Evolutionary conservation across 306 rosid species (phyloP), one percentile per base, ranked within the genome.

Genomic region (Fragaria iinumae): DNA sequence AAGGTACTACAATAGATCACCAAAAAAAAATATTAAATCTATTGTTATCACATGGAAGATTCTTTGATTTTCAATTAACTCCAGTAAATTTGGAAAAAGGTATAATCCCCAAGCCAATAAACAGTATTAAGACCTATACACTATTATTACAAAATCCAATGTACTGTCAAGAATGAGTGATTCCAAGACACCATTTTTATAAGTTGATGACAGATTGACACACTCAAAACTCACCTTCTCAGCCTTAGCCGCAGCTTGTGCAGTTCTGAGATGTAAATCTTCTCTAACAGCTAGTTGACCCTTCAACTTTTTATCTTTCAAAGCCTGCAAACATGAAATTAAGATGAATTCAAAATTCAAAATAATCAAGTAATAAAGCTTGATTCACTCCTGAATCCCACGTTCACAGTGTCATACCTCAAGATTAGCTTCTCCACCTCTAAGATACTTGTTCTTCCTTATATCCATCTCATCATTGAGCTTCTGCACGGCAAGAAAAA

Each of bases 301-400:
- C 86, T 80, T 92, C 71, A 95, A 81, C 69, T 92, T 95, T 78
- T 89, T 89, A 81, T 92, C 98, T 76, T 78, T 76, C 80, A 95
- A 74, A 73, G 1, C 89, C 98, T 91, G 85, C 62, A 84, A 72
- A 82, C 47, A 80, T 2, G 6, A 47, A 3, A 44, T 29, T 59
- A 55, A 16, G 23, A 67, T 67, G 27, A 17, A 16, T 17, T 65
- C n/a, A 18, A 1, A 16, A 73, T 29, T 66, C 16, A 25, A 11
- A 12, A 72, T 14, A 34, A 72, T 17, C 71, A 9, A 17, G 49
- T 11, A 36, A 17, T 9, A 53, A 53, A 41, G 23, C 8, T 69
- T 44, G 27, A 27, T 48, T 65, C 59, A 79, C 68, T 11, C 67
- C 65, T 52, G 59, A 78, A 17, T n/a, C 53, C 57, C 41, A 9